Base-by-base conservation (phyloP, 805 yeast genomes). In the Jamesozyma jinghongensis region DNA sequence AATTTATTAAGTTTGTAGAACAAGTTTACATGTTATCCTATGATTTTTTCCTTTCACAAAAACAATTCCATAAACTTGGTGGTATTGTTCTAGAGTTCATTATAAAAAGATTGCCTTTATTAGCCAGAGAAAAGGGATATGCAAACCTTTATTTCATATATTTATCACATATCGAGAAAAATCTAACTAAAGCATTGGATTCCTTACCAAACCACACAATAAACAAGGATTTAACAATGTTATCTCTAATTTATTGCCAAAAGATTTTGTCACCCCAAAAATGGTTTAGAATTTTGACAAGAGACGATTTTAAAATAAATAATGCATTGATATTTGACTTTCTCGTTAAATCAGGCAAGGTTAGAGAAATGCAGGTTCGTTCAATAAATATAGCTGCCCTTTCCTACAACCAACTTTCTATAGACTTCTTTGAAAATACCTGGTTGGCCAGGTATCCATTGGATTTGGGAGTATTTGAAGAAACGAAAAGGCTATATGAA, bases 341-440 rank as follows among this genome's bases (percentile, higher is more conserved):
- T 25, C 25, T 57, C 4, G 35, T 7, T 6, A 22, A 39, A 10
- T 41, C 50, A 3, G 47, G 49, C 2, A 48, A 46, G 2, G 43
- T 48, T n/a, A 13, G 18, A 3, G 47, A 45, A 26, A 50, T 54
- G 52, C 42, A 44, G 36, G 13, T 28, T 2, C 32, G 53, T 12
- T 45, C 49, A 26, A 22, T 51, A 2, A 25, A 32, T 11, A 31
- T 38, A 14, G 37, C 47, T 12, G 40, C 40, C 19, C 42, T 22
- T 19, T 45, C 51, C 40, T 55, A 55, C 38, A 52, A 50, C 32
- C 60, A 53, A 37, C 29, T 55, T 16, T 36, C 53, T 2, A 11
- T 43, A 22, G 28, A 39, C 11, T 47, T 43, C 17, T 34, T 53
- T 16, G 36, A 41, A 8, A 40, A 39, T 3, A 12, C 36, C n/a